phyloP scores from a whole-genome alignment of 371 early-diverging fungal genomes.

The Rhizomucor pusillus region DNA sequence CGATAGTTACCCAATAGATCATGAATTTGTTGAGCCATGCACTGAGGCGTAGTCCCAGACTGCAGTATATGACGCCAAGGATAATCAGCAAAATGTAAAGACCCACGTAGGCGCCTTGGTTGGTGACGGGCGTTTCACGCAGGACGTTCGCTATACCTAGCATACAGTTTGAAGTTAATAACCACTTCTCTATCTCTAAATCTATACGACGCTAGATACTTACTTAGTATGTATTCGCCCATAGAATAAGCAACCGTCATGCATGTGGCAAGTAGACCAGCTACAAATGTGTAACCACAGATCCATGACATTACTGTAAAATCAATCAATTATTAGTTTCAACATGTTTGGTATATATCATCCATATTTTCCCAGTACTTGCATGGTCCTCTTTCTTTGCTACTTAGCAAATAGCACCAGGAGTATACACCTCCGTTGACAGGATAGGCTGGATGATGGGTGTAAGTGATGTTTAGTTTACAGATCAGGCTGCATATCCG shows the following conservation, averaged over 20 bases:
- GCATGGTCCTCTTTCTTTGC: conserved; percentile 37
- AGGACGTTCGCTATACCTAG: too few relatives aligned
- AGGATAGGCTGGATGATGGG: conserved; percentile 19
- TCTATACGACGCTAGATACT: not conserved
- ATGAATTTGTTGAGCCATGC: conserved; percentile 28
- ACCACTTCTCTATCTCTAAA: not conserved
- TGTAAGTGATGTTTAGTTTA: not conserved
- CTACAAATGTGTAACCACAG: conserved; percentile 29
- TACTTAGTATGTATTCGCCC: conserved; percentile 29
- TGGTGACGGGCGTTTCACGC: conserved; percentile 2
- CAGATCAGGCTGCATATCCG: not conserved
- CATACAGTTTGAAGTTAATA: conserved; percentile 9
- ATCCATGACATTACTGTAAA: conserved; percentile 39
- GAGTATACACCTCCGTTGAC: conserved; percentile 34
- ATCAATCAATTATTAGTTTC: not conserved
- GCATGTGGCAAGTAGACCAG: conserved; percentile 23
- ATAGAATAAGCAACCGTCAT: conserved; percentile 36
- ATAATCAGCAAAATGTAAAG: conserved; percentile 26
- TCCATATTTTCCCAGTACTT: conserved; percentile 5
- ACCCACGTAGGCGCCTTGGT: conserved; percentile 35
- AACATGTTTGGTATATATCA: not conserved
- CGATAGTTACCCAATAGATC: conserved; percentile 30
- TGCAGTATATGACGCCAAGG: conserved; percentile 15
- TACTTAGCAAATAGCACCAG: conserved; percentile 29
- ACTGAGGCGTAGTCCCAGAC: conserved; percentile 28